These are phyloP conservation scores for Lizonia empirigonia DNA, from an alignment of 2,329 filamentous ascomycete species.

Conservation along the genomic window DNA sequence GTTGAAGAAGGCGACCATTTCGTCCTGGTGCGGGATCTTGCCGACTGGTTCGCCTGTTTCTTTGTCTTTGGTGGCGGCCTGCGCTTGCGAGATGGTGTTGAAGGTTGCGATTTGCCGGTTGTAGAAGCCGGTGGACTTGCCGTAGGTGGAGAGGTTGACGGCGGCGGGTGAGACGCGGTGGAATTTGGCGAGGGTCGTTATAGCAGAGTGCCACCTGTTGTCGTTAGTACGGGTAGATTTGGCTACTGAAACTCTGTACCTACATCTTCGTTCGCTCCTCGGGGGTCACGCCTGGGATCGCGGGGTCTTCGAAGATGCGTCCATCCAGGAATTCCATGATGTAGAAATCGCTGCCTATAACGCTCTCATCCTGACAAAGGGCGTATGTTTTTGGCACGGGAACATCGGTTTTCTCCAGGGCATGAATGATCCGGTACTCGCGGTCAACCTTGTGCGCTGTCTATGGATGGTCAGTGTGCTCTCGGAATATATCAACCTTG, in stretches of 20 bases:
- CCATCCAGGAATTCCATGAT: constrained; percentile 96
- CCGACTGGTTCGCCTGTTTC: constrained; percentile 80
- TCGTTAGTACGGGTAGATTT: background rate
- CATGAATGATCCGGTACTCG: constrained; percentile 89
- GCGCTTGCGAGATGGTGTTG: constrained; percentile 74
- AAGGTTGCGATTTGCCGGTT: constrained; percentile 85
- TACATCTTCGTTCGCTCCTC: constrained; percentile 75
- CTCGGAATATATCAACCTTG: too few species aligned
- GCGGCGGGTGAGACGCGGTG: constrained; percentile 72
- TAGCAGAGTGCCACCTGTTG: constrained; percentile 77
- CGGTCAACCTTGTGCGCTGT: constrained; percentile 96
- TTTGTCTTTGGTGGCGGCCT: constrained; percentile 75
- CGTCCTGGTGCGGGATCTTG: constrained; percentile 79
- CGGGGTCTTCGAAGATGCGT: constrained; percentile 87
- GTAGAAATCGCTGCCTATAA: constrained; percentile 93
- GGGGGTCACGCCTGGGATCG: constrained; percentile 73
- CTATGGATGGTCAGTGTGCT: constrained; percentile 45
- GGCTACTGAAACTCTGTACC: constrained; percentile 22
- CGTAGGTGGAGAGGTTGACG: constrained; percentile 75
- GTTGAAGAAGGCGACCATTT: constrained; percentile 78
- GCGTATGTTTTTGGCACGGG: constrained; percentile 83
- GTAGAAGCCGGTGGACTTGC: constrained; percentile 79
- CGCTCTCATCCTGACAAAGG: constrained; percentile 78
- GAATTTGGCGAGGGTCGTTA: constrained; percentile 82
- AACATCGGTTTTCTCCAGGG: constrained; percentile 78